A percentile compares a stretch with the other conserved stretches of the same genome.
phyloP scores from a whole-genome alignment of 116 monocot species.

The Cymodocea nodosa region DNA sequence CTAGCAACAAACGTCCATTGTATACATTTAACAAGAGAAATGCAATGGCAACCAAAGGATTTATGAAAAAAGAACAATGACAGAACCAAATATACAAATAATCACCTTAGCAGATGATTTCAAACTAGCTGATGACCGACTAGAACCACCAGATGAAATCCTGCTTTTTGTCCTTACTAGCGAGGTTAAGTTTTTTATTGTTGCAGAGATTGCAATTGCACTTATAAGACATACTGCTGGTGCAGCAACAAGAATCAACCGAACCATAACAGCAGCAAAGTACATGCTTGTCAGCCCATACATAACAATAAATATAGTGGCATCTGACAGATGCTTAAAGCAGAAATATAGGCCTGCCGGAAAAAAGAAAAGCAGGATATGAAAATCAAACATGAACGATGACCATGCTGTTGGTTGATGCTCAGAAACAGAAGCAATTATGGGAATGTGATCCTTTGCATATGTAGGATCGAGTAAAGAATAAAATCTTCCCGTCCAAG shows the following conservation, averaged over 20 bases:
- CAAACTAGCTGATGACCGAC: conserved; percentile 35
- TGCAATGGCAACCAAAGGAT: background rate
- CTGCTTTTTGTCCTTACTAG: conserved; percentile 49
- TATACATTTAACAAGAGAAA: no score
- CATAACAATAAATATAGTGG: conserved; percentile 94
- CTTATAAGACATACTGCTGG: conserved; percentile 89
- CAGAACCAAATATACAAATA: background rate
- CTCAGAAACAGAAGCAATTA: conserved; percentile 96
- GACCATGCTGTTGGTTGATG: conserved; percentile 99
- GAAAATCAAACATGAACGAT: conserved; percentile 98
- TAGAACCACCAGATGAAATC: conserved; percentile 23
- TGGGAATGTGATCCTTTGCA: conserved; percentile 97
- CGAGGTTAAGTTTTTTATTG: conserved; percentile 68
- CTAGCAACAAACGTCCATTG: no score
- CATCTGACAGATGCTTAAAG: conserved; percentile 87
- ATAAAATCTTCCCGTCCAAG: conserved; percentile 97
- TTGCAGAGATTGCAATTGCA: conserved; percentile 80
- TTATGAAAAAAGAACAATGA: background rate
- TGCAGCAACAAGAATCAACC: conserved; percentile 96
- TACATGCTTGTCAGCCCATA: conserved; percentile 99
- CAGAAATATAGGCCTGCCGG: conserved; percentile 97
- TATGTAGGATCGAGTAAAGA: conserved; percentile 97
- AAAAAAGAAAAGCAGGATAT: conserved; percentile 88
- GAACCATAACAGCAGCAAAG: conserved; percentile 99
- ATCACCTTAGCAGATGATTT: conserved; percentile 89